Evolutionary conservation across 1,284 basidiomycete species (phyloP).

Genomic region (Malassezia arunalokei): DNA sequence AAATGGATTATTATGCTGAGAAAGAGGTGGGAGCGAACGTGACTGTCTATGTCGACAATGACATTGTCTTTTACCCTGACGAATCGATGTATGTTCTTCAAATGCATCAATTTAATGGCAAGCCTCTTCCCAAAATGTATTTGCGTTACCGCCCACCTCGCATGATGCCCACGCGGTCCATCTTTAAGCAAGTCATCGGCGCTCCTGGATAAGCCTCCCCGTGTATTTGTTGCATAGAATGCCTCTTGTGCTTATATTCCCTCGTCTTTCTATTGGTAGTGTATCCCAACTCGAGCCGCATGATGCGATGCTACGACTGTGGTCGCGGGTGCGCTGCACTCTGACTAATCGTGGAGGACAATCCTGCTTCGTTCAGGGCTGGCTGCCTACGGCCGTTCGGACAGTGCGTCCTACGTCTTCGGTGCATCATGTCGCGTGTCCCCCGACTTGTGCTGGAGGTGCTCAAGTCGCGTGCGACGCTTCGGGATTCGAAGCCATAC

Average conservation of each 20-base stretch:
- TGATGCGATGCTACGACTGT: too few relatives aligned
- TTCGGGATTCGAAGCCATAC: slow-evolving; percentile 78
- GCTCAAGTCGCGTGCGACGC: slow-evolving; percentile 79
- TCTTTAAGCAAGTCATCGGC: slow-evolving; percentile 17
- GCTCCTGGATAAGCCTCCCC: not conserved
- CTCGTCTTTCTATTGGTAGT: not conserved
- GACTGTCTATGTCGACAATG: slow-evolving; percentile 16
- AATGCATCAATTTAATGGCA: slow-evolving; percentile 23
- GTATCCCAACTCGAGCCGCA: too few relatives aligned
- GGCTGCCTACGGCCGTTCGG: too few relatives aligned
- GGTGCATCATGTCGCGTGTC: slow-evolving; percentile 27
- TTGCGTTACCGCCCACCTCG: slow-evolving; percentile 27
- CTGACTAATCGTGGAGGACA: too few relatives aligned
- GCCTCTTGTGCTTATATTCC: not conserved
- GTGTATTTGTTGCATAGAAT: not conserved
- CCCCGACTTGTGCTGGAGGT: slow-evolving; percentile 96
- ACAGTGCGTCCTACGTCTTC: too few relatives aligned
- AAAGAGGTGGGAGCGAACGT: slow-evolving; percentile 1
- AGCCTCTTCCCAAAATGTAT: slow-evolving; percentile 28
- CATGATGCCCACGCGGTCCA: slow-evolving; percentile 39
- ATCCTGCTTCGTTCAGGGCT: too few relatives aligned
- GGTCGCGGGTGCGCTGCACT: too few relatives aligned
- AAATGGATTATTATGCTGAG: slow-evolving; percentile 1
- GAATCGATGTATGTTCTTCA: slow-evolving; percentile 25
- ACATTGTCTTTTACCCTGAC: slow-evolving; percentile 18